Evolutionary conservation across 2,329 filamentous ascomycete genomes (phyloP).

Genomic region (Monosporascus sp.): DNA sequence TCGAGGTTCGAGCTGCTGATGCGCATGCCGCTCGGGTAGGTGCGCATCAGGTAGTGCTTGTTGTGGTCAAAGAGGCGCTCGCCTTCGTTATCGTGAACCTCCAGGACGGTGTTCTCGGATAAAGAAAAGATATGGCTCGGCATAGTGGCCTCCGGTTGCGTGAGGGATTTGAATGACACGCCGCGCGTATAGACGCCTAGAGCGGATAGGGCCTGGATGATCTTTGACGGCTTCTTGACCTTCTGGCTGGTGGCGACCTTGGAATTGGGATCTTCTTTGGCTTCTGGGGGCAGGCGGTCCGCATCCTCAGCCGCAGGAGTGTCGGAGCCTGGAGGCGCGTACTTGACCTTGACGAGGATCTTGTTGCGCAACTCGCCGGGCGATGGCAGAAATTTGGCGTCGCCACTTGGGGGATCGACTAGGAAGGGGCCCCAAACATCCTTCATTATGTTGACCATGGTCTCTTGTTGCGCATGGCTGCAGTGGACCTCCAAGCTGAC

Average conservation of each 20-base stretch:
- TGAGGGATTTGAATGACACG: slow-evolving; percentile 74
- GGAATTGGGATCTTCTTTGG: slow-evolving; percentile 22
- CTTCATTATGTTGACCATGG: slow-evolving; percentile 90
- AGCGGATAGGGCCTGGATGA: slow-evolving; percentile 67
- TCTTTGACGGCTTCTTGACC: slow-evolving; percentile 49
- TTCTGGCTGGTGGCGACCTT: slow-evolving; percentile 37
- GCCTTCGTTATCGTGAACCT: slow-evolving; percentile 46
- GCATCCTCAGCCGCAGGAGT: slow-evolving; percentile 23
- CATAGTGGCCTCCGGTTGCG: slow-evolving; percentile 63
- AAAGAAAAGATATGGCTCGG: slow-evolving; percentile 65
- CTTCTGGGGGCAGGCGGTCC: slow-evolving; percentile 22
- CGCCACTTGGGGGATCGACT: slow-evolving; percentile 47
- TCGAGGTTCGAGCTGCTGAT: slow-evolving; percentile 84
- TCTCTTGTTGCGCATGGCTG: slow-evolving; percentile 69
- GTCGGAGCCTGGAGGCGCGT: slow-evolving; percentile 39
- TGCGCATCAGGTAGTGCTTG: slow-evolving; percentile 73
- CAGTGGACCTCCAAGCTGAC: slow-evolving; percentile 93
- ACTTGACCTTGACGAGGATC: slow-evolving; percentile 81
- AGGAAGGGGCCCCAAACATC: slow-evolving; percentile 74
- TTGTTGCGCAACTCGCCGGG: slow-evolving; percentile 67
- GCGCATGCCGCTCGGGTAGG: slow-evolving; percentile 78
- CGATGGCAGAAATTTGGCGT: slow-evolving; percentile 52
- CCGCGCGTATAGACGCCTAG: slow-evolving; percentile 80
- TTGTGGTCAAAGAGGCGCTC: slow-evolving; percentile 72
- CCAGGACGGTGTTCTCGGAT: slow-evolving; percentile 59